Percentiles rank a stretch among this genome's conserved stretches.
These are phyloP conservation scores for Prototheca cutis DNA, from an alignment of 163 green algal genomes.

Conservation along the genomic window DNA sequence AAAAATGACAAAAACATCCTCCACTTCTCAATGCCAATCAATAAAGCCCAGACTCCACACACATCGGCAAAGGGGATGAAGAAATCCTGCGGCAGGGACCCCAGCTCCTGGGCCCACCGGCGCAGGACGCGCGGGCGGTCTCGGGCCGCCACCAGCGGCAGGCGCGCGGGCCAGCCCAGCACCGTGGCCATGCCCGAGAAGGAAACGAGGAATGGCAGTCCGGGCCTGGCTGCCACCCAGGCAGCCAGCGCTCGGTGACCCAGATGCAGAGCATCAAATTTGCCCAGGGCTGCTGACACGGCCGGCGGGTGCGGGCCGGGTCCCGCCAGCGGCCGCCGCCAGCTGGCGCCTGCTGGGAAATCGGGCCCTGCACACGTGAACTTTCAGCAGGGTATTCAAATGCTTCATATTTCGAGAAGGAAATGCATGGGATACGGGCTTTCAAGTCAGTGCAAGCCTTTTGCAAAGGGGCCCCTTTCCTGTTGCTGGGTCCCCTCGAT, in stretches of 20 bases:
- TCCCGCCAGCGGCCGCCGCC: too few relatives aligned
- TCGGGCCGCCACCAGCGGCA: constrained; percentile 63
- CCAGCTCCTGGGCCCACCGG: constrained; percentile 45
- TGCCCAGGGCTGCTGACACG: constrained; percentile 68
- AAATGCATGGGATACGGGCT: too few relatives aligned
- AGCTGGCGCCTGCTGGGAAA: too few relatives aligned
- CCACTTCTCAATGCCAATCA: background rate
- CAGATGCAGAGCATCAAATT: constrained; percentile 92
- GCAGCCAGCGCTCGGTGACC: constrained; percentile 64
- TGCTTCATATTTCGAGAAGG: too few relatives aligned
- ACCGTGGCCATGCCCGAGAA: constrained; percentile 88
- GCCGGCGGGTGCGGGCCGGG: background rate
- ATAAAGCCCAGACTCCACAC: background rate
- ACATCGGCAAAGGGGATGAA: constrained; percentile 69
- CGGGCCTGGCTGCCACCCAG: constrained; percentile 32
- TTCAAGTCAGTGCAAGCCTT: too few relatives aligned
- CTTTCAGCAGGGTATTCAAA: too few relatives aligned
- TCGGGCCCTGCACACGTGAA: too few relatives aligned
- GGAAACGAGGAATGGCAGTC: constrained; percentile 64
- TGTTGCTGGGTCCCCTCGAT: too few relatives aligned
- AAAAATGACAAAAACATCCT: too few relatives aligned
- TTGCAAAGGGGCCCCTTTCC: too few relatives aligned
- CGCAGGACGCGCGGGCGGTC: constrained; percentile 66
- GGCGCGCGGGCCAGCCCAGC: constrained; percentile 63
- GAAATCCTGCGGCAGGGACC: constrained; percentile 42